Evolutionary conservation across 768 basidiomycete genomes (phyloP).

Genomic region (Xerocomus potaroensis): DNA sequence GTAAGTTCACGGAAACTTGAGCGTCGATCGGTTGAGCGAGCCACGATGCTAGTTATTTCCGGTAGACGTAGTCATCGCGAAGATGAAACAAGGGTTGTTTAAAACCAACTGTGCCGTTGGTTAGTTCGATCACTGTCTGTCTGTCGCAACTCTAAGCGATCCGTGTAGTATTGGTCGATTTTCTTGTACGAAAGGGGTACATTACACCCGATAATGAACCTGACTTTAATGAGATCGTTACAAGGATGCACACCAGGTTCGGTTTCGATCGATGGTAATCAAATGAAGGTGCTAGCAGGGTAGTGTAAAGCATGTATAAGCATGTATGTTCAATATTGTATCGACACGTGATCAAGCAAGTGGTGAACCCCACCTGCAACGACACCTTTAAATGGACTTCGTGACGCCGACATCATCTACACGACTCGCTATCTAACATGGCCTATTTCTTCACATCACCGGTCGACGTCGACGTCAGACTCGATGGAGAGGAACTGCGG

Average conservation of each 20-base stretch:
- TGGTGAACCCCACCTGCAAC: no score
- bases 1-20: slow-evolving; percentile 39
- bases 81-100: slow-evolving; percentile 70
- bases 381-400: no score
- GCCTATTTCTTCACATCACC: slow-evolving; percentile 91
- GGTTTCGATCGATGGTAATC: slow-evolving; percentile 53
- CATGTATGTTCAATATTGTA: no score
- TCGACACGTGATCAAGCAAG: slow-evolving; percentile 14
- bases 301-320: no score
- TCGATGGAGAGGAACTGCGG: slow-evolving; percentile 81
- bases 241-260: slow-evolving; percentile 69
- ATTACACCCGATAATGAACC: slow-evolving; percentile 88
- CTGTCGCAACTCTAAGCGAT: slow-evolving; percentile 1
- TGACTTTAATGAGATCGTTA: slow-evolving; percentile 71
- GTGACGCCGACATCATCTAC: not conserved
- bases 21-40: not conserved
- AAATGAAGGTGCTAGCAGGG: not conserved
- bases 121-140: slow-evolving; percentile 29
- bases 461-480: slow-evolving; percentile 85
- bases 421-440: slow-evolving; percentile 24
- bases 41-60: slow-evolving; percentile 52
- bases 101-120: slow-evolving; percentile 91
- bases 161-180: slow-evolving; percentile 78
- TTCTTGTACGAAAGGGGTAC: slow-evolving; percentile 81
- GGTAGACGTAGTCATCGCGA: slow-evolving; percentile 55